Evolutionary conservation across 2,329 filamentous ascomycete species (phyloP).

Genomic region (Scleromitrula shiraiana): DNA sequence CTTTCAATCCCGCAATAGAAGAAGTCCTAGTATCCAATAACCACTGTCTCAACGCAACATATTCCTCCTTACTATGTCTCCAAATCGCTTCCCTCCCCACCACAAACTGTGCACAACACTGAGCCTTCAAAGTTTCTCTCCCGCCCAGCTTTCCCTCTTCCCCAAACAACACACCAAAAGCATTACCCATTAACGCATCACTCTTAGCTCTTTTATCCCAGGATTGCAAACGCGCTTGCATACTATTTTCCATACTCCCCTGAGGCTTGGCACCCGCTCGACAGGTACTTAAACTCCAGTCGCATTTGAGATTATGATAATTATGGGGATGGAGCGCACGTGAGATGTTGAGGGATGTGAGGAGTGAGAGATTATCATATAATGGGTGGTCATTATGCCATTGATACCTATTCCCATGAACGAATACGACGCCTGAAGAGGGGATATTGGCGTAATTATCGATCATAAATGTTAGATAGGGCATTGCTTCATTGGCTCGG

Average conservation of each 20-base stretch:
- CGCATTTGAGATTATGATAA: constrained; percentile 42
- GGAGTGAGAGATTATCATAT: constrained; percentile 38
- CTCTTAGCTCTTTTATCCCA: constrained; percentile 36
- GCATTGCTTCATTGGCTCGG: constrained; percentile 39
- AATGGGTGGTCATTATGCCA: constrained; percentile 38
- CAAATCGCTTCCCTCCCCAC: constrained; percentile 40
- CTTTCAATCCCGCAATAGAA: constrained; percentile 32
- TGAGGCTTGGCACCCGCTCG: constrained; percentile 30
- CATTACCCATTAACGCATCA: constrained; percentile 31
- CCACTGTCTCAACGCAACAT: constrained; percentile 46
- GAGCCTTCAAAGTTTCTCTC: constrained; percentile 36
- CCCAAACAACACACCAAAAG: constrained; percentile 31
- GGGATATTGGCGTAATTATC: constrained; percentile 38
- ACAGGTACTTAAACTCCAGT: constrained; percentile 40
- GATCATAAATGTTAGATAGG: constrained; percentile 39
- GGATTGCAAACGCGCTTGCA: constrained; percentile 33
- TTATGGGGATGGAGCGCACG: constrained; percentile 33
- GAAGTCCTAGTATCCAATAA: constrained; percentile 39
- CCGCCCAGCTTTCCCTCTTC: constrained; percentile 34
- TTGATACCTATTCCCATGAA: constrained; percentile 36
- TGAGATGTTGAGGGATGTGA: constrained; percentile 33
- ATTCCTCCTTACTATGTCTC: constrained; percentile 42
- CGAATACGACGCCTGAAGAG: constrained; percentile 33
- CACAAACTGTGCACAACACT: constrained; percentile 51
- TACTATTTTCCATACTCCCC: constrained; percentile 34